Evolutionary conservation across 768 basidiomycete species (phyloP), one percentile per base, ranked within the genome.

Genomic region (Mycena chlorophos): DNA sequence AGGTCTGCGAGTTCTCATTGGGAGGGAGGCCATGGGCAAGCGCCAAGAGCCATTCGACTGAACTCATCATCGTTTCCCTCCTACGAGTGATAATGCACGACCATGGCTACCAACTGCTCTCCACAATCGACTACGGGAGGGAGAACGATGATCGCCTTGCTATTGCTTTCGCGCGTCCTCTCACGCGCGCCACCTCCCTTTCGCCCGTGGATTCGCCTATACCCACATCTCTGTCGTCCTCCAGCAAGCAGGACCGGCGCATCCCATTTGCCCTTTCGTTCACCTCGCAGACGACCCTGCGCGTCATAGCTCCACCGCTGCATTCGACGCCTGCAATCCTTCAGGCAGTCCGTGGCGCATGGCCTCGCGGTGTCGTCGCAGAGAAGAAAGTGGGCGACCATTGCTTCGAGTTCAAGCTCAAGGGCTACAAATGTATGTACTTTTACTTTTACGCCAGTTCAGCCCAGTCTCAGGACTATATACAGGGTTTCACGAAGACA

Each of bases 331-430:
- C 89, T 10, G 89, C 89, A 51, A 89, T 91, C 52, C 75, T 91
- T n/a, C 85, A 88, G 65, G 86, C 88, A 17, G 87, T 91, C 19
- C 79, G 89, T 54, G 80, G 77, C 20, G 81, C 89, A 29, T 91
- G 89, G 89, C 89, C 89, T 17, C 79, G 88, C 61, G 89, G 89
- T 17, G 87, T 91, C 10, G 82, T 87, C 6, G 83, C 85, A 0
- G 89, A 91, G 69, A 88, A 85, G 75, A 90, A 87, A 63, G 76
- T 89, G 2, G 86, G 81, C 3, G 82, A 86, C 25, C 81, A 81
- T 53, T 81, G 84, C 5, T 91, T 82, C 66, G 89, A 91, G 68
- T 91, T 91, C 72, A 90, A 88, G 69, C 74, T 91, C 49, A 89
- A 88, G 63, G 89, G 89, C 22, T 91, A 91, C 66, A 85, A 80